phyloP scores from a whole-genome alignment of 164 flowering plant genomes.

The Berberis vulgaris region DNA sequence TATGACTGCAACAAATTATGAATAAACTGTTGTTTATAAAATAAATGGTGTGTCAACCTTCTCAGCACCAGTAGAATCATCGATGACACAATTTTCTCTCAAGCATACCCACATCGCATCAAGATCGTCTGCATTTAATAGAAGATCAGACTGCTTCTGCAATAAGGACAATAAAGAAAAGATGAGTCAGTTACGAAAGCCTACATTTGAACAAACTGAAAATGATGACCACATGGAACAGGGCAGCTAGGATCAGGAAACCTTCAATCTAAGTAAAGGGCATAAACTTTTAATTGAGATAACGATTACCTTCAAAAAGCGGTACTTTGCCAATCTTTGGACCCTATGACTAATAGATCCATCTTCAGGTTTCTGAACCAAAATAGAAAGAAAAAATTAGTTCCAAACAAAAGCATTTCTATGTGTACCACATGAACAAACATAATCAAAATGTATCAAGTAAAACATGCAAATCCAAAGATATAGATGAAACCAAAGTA shows the following conservation, averaged over 20 bases:
- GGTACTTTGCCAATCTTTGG: constrained; percentile 80
- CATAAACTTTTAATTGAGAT: background rate
- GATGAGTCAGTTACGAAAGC: background rate
- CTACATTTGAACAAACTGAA: background rate
- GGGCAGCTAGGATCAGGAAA: background rate
- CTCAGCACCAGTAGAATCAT: constrained; percentile 96
- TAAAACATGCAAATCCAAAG: no score
- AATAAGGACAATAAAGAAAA: constrained; percentile 1
- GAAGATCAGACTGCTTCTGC: constrained; percentile 95
- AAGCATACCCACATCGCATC: constrained; percentile 99
- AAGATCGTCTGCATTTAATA: constrained; percentile 92
- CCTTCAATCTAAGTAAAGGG: background rate
- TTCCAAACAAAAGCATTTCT: no score
- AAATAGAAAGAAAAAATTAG: background rate
- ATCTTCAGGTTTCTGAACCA: constrained; percentile 83
- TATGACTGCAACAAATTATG: background rate
- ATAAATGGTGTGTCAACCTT: constrained; percentile 37
- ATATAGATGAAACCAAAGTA: no score
- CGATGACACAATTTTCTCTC: constrained; percentile 95
- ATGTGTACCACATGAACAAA: background rate
- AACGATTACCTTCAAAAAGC: constrained; percentile 67
- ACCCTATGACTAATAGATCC: constrained; percentile 94
- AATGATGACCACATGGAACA: background rate
- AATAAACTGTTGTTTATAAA: background rate
- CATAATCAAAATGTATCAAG: background rate